Conservation (phyloP, 1,139 yeast species). For the Pichia sp. region DNA sequence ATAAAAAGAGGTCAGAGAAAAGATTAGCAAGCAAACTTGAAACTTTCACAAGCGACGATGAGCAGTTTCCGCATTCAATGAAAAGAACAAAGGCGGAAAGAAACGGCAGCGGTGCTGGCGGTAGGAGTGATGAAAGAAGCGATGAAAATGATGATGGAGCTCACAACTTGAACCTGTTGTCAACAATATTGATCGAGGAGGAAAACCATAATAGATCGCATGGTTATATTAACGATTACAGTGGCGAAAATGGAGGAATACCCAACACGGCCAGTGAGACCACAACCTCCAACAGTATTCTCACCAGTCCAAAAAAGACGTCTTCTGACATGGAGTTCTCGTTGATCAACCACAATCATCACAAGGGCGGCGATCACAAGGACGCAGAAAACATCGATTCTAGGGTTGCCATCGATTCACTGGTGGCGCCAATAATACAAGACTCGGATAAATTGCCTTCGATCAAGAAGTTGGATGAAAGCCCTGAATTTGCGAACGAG, state of each 20-base stretch:
- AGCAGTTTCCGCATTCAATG: neutral
- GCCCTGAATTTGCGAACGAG: conserved; percentile 26
- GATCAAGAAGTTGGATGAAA: conserved; percentile 22
- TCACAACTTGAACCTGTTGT: conserved; percentile 1
- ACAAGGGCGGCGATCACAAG: conserved; percentile 19
- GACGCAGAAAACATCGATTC: conserved; percentile 22
- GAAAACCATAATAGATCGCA: neutral
- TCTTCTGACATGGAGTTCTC: neutral
- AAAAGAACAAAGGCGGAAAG: conserved; percentile 6
- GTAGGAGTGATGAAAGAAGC: neutral
- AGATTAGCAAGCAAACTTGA: conserved; percentile 25
- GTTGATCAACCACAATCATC: conserved; percentile 8
- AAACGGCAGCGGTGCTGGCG: neutral
- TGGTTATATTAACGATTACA: neutral
- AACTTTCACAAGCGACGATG: conserved; percentile 16
- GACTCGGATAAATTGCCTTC: conserved; percentile 24
- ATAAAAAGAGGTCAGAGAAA: conserved; percentile 52
- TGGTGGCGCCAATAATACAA: conserved; percentile 28
- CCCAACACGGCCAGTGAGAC: neutral
- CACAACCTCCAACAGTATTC: neutral
- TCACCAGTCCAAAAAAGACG: neutral
- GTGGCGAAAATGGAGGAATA: neutral
- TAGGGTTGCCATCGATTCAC: conserved; percentile 30
- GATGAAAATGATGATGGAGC: neutral
- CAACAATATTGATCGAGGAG: conserved; percentile 5